Base-by-base conservation (phyloP, 768 basidiomycete species). In the Serendipita indica region DNA sequence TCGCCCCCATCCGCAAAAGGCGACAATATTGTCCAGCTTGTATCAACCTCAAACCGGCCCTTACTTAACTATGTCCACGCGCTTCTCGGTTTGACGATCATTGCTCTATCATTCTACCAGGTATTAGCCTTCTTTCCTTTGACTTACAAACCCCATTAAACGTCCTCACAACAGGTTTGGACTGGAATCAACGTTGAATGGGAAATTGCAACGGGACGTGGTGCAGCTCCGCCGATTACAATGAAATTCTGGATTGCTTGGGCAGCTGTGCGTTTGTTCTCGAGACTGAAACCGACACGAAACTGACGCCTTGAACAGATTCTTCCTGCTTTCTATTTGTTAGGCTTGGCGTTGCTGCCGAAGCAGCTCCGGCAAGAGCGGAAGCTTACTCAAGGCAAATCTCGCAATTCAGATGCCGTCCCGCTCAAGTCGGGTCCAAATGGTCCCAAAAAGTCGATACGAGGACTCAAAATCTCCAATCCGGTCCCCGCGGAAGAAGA, bases 61-160 rank as follows among this genome's bases (percentile, higher is more conserved):
- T 66, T 72, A 43, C 80, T 76, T 62, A 82, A 84, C 64, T 82
- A 80, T 65, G 30, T 75, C 27, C 82, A 84, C 63, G 80, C 78
- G 12, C 60, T 78, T 13, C 58, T 81, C 0, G 82, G 81, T 0
- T 64, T 82, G 30, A 46, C 71, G 7, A 74, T 78, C 52, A 73
- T 83, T 57, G 75, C 65, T 4, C 67, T 80, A 7, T 72, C 77
- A 25, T 68, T 77, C 43, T 79, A 73, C 61, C 77, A 80, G 66
- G 77, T 77, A 14, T n/a, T n/a, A n/a, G n/a, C n/a, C n/a, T n/a
- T n/a, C n/a, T n/a, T n/a, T 69, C 73, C 45, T 69, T 67, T 16
- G 79, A 79, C 2, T 78, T 71, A n/a, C n/a, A n/a, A n/a, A n/a
- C n/a, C n/a, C n/a, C n/a, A n/a, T n/a, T n/a, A n/a, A n/a, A n/a